Conservation (phyloP, 2,329 filamentous ascomycete species). For the Thermothelomyces thermophilus region DNA sequence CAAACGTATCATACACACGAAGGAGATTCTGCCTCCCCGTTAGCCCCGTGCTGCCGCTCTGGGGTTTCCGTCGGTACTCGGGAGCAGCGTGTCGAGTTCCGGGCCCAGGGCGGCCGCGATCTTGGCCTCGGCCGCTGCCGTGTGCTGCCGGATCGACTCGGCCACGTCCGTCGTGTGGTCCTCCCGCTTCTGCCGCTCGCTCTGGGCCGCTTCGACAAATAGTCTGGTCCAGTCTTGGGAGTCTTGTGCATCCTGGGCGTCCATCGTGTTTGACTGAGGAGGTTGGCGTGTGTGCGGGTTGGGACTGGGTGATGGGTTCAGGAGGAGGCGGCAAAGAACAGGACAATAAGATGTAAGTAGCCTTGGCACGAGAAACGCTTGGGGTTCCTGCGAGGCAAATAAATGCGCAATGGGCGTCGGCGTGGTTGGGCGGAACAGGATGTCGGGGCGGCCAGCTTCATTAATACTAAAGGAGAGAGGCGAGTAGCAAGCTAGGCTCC, state of each 20-base stretch:
- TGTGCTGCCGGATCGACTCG: constrained; percentile 1
- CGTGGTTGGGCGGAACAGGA: no score
- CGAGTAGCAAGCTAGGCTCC: not conserved
- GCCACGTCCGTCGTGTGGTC: constrained; percentile 11
- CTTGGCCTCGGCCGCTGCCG: constrained; percentile 9
- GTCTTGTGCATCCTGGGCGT: not conserved
- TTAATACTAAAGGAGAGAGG: no score
- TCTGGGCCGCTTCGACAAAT: constrained; percentile 3
- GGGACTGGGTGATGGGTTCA: not conserved
- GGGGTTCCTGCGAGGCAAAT: no score
- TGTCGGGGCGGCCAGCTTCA: no score
- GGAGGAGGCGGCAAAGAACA: no score
- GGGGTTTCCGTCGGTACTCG: not conserved
- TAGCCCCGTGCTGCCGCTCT: no score
- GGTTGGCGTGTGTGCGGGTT: not conserved
- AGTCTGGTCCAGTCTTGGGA: not conserved
- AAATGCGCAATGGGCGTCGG: no score
- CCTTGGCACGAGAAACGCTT: no score
- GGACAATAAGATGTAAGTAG: no score
- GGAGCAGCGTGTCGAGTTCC: not conserved
- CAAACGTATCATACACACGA: no score
- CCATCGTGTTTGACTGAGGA: not conserved
- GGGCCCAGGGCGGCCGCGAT: constrained; percentile 3
- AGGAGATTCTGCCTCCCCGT: no score
- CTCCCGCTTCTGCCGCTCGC: constrained; percentile 1